Percentiles rank a stretch among this genome's conserved stretches.
phyloP scores from a whole-genome alignment of 2,329 filamentous ascomycete genomes.

The Talaromyces sp. region DNA sequence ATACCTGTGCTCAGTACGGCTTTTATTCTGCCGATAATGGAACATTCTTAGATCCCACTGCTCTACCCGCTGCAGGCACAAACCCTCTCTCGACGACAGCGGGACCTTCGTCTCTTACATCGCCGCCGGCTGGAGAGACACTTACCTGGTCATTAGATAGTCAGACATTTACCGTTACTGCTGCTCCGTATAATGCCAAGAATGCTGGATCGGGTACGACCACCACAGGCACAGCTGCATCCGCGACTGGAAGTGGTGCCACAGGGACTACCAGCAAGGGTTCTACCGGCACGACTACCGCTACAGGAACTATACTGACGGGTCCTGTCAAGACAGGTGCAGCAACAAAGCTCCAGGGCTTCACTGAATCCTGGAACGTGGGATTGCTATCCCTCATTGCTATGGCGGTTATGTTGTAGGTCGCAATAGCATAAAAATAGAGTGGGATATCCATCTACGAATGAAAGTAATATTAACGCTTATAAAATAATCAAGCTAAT shows the following conservation, averaged over 20 bases:
- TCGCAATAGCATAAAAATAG: not conserved
- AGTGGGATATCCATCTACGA: not conserved
- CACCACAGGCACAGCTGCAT: not conserved
- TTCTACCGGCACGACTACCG: not conserved
- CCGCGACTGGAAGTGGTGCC: not conserved
- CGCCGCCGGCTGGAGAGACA: constrained; percentile 34
- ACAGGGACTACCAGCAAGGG: not conserved
- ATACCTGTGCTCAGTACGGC: constrained; percentile 21
- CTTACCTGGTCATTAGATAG: constrained; percentile 36
- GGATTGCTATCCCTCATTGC: not conserved
- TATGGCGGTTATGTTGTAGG: not conserved
- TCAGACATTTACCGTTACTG: constrained; percentile 36
- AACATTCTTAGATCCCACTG: constrained; percentile 18
- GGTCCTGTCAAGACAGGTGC: not conserved
- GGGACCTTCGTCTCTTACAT: constrained; percentile 28
- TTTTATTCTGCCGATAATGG: constrained; percentile 24
- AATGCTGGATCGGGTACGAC: constrained; percentile 17
- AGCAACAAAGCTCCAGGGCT: not conserved
- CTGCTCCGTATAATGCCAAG: constrained; percentile 27
- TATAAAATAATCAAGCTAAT: not conserved
- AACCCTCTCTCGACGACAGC: constrained; percentile 29
- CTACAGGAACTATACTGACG: not conserved
- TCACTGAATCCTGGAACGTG: not conserved
- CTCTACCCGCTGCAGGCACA: constrained; percentile 30
- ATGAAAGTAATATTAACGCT: not conserved